Evolutionary conservation across 352 stramenopile genomes (phyloP), one percentile per base, ranked within the genome.

Genomic region (Phytophthora sp.): DNA sequence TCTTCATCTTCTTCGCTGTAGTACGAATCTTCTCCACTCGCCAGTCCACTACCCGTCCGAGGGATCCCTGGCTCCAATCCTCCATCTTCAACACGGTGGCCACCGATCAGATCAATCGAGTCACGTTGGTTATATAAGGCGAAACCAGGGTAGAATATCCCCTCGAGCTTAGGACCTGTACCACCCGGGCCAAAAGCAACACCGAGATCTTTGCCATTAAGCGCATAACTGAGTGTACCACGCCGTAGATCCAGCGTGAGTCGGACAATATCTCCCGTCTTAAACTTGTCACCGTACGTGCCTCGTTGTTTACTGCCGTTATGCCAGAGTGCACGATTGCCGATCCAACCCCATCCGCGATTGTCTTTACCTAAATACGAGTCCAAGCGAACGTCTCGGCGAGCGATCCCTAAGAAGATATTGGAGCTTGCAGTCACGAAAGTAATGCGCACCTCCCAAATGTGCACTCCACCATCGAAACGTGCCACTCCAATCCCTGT

Each of bases 311-410:
- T 97, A 67, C 85, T 94, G 1, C 90, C 90, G 55, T 96, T 96
- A 68, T 97, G 88, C 89, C 90, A 97, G 6, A 96, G 72, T 21
- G 88, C 90, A 27, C 88, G 86, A 57, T 97, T 96, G 13, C 90
- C 90, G 36, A 97, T 97, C 86, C 90, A 97, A 8, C 89, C 90
- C 90, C 90, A 97, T 13, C 90, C 89, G 23, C 89, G 86, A 56
- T 96, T 97, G 63, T 97, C 90, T 39, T 97, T 97, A n/a, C 90
- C 90, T 24, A 97, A 63, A 41, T 97, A 97, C 20, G 90, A 97
- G 45, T 96, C 87, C 9, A 97, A 57, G 0, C 90, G 84, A 21
- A 95, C 88, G 21, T 96, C 87, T 21, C 89, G 84, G 2, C 88
- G 88, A 42, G 81, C 90, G 38, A 96, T 89, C 7, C 89, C 90